Evolutionary conservation across 2,329 filamentous ascomycete species (phyloP), one percentile per base, ranked within the genome.

Genomic region (Scortechinia acanthostroma): DNA sequence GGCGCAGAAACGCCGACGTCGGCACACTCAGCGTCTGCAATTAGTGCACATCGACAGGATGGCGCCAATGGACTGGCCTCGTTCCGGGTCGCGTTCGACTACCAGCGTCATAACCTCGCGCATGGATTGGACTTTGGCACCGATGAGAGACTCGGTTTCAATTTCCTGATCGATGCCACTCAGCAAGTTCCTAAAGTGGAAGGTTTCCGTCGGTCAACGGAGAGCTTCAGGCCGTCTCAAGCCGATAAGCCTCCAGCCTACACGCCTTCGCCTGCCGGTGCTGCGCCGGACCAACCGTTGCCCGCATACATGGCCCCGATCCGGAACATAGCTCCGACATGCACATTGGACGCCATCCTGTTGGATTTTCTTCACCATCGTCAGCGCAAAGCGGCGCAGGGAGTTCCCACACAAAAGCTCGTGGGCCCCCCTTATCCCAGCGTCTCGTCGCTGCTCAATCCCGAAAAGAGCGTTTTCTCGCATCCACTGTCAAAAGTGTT

Each of bases 111-210:
- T 10, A 40, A 40, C 17, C 10, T 40, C 10, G 50, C 59, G 4
- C 63, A 67, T 47, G 61, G 61, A 4, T 50, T 70, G 4, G 63
- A 69, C 37, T 59, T 71, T 35, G 54, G 57, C 4, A 10, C 17
- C 35, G 35, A 40, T 13, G 35, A 40, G 17, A 10, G 17, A 19
- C 35, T 40, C 10, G 35, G 35, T 13, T 40, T 40, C 17, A 40
- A 40, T 19, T 40, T 40, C 17, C 17, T 40, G 10, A 6, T 40
- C 35, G 35, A 19, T 17, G 13, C 35, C 17, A 15, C 35, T 6
- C 6, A 40, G 35, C 14, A 10, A 13, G 35, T 40, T 19, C 35
- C 35, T 6, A 40, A 40, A 19, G 35, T 40, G 10, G 35, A 40
- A 6, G 6, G 17, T 40, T 17, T 40, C 17, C 6, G 35, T 15